Evolutionary conservation across 2,329 filamentous ascomycete species (phyloP).

Genomic region (Myriosclerotinia curreyana): DNA sequence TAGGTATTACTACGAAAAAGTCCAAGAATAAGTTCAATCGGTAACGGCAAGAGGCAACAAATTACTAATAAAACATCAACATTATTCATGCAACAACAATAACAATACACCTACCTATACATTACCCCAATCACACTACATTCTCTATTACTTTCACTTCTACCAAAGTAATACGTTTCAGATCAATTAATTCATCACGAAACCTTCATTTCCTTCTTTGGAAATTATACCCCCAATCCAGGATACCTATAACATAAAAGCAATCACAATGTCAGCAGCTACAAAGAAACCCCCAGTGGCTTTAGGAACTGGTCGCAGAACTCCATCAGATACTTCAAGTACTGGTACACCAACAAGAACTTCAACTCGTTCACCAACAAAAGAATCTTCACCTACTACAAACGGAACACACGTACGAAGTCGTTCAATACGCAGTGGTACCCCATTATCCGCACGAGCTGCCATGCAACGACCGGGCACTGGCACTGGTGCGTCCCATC

Average conservation of each 20-base stretch:
- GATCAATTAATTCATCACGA: slow-evolving; percentile 11
- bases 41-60: neutral
- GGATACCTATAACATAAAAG: neutral
- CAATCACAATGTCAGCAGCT: slow-evolving; percentile 43
- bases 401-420: slow-evolving; percentile 49
- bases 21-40: slow-evolving; percentile 11
- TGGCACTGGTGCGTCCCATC: slow-evolving; percentile 38
- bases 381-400: slow-evolving; percentile 32
- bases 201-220: neutral
- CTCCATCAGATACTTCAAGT: slow-evolving; percentile 35
- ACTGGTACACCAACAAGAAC: slow-evolving; percentile 21
- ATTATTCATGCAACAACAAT: slow-evolving; percentile 13
- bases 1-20: neutral
- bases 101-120: neutral
- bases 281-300: slow-evolving; percentile 43
- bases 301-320: slow-evolving; percentile 30
- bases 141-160: neutral
- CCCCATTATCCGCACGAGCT: slow-evolving; percentile 71
- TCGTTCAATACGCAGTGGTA: slow-evolving; percentile 61
- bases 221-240: slow-evolving; percentile 4
- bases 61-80: neutral
- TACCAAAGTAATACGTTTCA: neutral
- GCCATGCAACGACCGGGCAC: slow-evolving; percentile 58
- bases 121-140: neutral
- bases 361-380: slow-evolving; percentile 34